phyloP scores from a whole-genome alignment of 2,329 filamentous ascomycete species.

The Ampelomyces quisqualis region DNA sequence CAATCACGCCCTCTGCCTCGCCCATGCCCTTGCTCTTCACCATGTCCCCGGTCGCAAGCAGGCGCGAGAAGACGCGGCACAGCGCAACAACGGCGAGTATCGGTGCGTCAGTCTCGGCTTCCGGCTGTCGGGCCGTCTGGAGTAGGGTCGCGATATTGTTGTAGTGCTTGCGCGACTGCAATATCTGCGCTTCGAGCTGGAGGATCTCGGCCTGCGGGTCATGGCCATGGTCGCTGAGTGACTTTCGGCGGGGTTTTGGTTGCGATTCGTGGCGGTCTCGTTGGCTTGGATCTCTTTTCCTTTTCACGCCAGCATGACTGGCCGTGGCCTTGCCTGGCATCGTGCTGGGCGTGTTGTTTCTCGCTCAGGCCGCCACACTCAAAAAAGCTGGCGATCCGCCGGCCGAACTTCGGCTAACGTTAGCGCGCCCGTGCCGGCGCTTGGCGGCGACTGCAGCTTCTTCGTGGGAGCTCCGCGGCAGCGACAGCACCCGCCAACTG shows the following conservation, averaged over 20 bases:
- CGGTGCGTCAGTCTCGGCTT: conserved; percentile 56
- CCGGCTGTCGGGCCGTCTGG: conserved; percentile 53
- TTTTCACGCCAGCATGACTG: conserved; percentile 43
- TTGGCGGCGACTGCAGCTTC: conserved; percentile 27
- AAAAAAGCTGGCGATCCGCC: conserved; percentile 25
- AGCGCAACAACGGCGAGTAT: conserved; percentile 75
- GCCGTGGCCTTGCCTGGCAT: conserved; percentile 43
- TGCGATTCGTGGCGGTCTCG: conserved; percentile 44
- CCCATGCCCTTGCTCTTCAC: conserved; percentile 63
- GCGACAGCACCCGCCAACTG: conserved; percentile 37
- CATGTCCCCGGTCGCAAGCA: conserved; percentile 73
- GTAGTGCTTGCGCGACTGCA: conserved; percentile 85
- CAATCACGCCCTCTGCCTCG: conserved; percentile 73
- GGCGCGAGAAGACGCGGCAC: conserved; percentile 80
- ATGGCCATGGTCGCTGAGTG: conserved; percentile 33
- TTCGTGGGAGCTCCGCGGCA: conserved; percentile 17
- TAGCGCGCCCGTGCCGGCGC: conserved; percentile 20
- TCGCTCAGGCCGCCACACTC: conserved; percentile 7
- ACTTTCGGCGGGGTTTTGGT: conserved; percentile 38
- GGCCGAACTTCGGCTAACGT: conserved; percentile 31
- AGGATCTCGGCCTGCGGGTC: conserved; percentile 67
- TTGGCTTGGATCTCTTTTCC: conserved; percentile 44
- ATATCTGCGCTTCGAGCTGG: conserved; percentile 74
- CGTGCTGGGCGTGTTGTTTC: background rate
- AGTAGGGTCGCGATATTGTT: conserved; percentile 82